Percentiles rank a stretch among this genome's conserved stretches.
phyloP scores from a whole-genome alignment of 225 moss, liverwort and hornwort species.

The Sphagnum contortum region DNA sequence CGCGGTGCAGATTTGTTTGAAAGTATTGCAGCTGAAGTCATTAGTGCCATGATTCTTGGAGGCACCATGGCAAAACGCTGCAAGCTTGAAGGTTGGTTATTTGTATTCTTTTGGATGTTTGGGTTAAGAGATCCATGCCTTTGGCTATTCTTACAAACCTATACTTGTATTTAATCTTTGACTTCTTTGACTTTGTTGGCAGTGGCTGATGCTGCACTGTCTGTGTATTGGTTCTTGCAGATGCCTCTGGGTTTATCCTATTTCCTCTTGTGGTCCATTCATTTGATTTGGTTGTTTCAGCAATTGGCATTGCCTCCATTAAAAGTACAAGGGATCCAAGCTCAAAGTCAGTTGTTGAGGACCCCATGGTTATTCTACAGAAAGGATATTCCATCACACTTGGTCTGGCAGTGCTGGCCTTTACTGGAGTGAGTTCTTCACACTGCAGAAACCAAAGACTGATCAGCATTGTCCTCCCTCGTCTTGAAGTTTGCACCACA shows the following conservation, averaged over 20 bases:
- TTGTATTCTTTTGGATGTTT: too few species aligned
- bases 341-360: conserved; percentile 74
- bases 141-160: too few species aligned
- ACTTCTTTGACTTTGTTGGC: too few species aligned
- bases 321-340: conserved; percentile 83
- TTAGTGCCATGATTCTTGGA: conserved; percentile 98
- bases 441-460: neutral
- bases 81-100: conserved; percentile 74
- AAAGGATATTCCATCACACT: conserved; percentile 93
- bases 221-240: conserved; percentile 27
- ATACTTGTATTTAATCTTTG: too few species aligned
- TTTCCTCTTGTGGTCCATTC: conserved; percentile 97
- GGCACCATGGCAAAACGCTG: conserved; percentile 94
- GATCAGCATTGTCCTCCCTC: too few species aligned
- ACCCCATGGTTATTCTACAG: conserved; percentile 91
- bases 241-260: conserved; percentile 95
- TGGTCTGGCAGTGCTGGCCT: conserved; percentile 79
- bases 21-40: conserved; percentile 97
- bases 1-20: conserved; percentile 59
- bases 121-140: too few species aligned
- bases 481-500: too few species aligned
- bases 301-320: conserved; percentile 81
- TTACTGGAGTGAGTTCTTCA: conserved; percentile 68
- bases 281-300: conserved; percentile 91
- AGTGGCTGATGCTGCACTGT: neutral